Conservation (phyloP, 2,329 filamentous ascomycete species). For the Cladosporium sp. region DNA sequence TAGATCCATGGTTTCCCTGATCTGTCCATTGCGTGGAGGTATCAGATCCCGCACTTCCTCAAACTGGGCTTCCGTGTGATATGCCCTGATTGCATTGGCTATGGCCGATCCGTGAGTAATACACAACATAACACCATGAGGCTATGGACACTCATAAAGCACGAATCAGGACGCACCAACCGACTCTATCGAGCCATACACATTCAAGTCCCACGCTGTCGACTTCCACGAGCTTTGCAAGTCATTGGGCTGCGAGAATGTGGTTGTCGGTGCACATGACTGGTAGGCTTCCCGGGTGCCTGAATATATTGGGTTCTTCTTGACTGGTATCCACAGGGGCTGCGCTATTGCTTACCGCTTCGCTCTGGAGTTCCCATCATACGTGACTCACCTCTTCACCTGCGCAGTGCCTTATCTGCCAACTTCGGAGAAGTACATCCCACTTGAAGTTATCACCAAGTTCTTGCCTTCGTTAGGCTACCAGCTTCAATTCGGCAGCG, state of each 20-base stretch:
- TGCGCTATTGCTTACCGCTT: conserved; percentile 68
- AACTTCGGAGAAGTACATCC: neutral
- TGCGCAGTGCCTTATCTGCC: conserved; percentile 70
- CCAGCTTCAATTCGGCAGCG: conserved; percentile 68
- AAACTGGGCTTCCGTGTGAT: conserved; percentile 73
- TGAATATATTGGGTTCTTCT: neutral
- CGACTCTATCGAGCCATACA: conserved; percentile 54
- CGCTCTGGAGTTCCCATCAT: conserved; percentile 66
- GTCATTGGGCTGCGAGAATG: conserved; percentile 38
- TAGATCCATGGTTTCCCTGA: conserved; percentile 68
- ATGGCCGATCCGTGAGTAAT: conserved; percentile 51
- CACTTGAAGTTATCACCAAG: neutral
- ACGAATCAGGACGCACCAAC: conserved; percentile 42
- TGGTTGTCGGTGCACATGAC: conserved; percentile 88
- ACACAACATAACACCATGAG: neutral
- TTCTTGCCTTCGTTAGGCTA: conserved; percentile 69
- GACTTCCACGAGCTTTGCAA: conserved; percentile 71
- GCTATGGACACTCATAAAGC: neutral
- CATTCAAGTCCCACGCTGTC: conserved; percentile 65
- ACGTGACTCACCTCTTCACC: conserved; percentile 71
- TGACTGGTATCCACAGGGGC: neutral
- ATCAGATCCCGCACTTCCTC: conserved; percentile 75
- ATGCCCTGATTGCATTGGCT: conserved; percentile 82
- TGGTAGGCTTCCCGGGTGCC: conserved; percentile 60
- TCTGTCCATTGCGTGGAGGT: conserved; percentile 78